Evolutionary conservation across 2,329 filamentous ascomycete species (phyloP), one percentile per base, ranked within the genome.

Genomic region (Xylaria sp.): DNA sequence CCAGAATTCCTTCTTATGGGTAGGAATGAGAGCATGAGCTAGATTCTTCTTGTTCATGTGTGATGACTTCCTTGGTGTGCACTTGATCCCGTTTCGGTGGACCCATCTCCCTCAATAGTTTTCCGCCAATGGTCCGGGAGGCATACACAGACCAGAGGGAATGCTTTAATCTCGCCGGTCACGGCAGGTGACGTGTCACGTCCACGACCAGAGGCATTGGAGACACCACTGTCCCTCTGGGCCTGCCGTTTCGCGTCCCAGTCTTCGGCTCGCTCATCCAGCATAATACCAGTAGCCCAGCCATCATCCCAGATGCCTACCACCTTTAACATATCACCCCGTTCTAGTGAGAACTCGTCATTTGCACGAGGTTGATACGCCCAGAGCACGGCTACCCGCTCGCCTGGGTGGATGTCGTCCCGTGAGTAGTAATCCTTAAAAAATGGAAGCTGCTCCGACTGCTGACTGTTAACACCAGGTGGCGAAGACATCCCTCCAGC

Each of bases 371-470:
- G 95, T 75, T 97, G 93, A 80, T 99, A 99, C 1, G 96, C 95
- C 96, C 96, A 99, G 16, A 99, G 87, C 2, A 94, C 93, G 16
- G 96, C 89, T 50, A 99, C 95, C 68, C 92, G 91, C 76, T 98
- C 94, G 65, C 93, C 92, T 0, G 95, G 92, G 75, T 95, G 93
- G 66, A 99, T 97, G 75, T 98, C 94, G 75, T 98, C 96, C 75
- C 95, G 91, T 1, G 95, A 98, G 79, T 99, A 99, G 81, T 99
- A 99, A 80, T 99, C 96, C 78, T 97, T 97, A 88, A 99, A 99
- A 78, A 94, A 97, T 3, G 93, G 91, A 63, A 99, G 84, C 79
- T 98, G 96, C 81, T 99, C 96, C 0, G 95, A 98, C 79, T 98
- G 94, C 68, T 95, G 93, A 75, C 94, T 97, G 27, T 90, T 88